Conservation (phyloP, 768 basidiomycete genomes). For the Kwoniella heveanensis region DNA sequence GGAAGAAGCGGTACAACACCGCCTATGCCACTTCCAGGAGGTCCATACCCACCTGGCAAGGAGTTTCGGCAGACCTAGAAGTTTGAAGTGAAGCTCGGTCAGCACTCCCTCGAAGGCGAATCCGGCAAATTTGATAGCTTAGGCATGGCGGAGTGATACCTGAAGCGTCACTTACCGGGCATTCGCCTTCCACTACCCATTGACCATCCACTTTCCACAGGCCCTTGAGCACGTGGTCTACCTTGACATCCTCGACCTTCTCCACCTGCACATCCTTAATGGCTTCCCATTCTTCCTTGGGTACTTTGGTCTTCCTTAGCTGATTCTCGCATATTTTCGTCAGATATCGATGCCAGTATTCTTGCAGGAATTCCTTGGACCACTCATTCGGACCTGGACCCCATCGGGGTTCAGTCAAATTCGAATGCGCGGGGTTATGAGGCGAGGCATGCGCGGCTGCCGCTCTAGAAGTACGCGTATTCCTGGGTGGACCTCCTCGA, state of each 20-base stretch:
- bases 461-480: not conserved
- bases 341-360: conserved; percentile 13
- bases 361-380: conserved; percentile 24
- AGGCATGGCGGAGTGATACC: no score
- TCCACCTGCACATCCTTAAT: conserved; percentile 1
- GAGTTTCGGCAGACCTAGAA: conserved; percentile 23
- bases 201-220: conserved; percentile 41
- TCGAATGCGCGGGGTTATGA: not conserved
- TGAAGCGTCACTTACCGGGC: conserved; percentile 53
- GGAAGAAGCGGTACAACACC: conserved; percentile 14
- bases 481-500: conserved; percentile 9
- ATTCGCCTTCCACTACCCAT: conserved; percentile 47
- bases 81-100: not conserved
- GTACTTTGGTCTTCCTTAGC: conserved; percentile 4
- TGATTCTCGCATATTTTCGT: conserved; percentile 12
- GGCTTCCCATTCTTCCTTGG: conserved; percentile 7
- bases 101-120: not conserved
- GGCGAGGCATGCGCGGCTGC: not conserved
- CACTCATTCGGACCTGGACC: conserved; percentile 25
- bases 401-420: conserved; percentile 3
- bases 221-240: conserved; percentile 34
- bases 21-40: conserved; percentile 18
- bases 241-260: conserved; percentile 16
- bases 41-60: conserved; percentile 25
- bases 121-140: not conserved